Evolutionary conservation across 345 rosid species (phyloP), one percentile per base, ranked within the genome.

Genomic region (Geranium rotundifolium): DNA sequence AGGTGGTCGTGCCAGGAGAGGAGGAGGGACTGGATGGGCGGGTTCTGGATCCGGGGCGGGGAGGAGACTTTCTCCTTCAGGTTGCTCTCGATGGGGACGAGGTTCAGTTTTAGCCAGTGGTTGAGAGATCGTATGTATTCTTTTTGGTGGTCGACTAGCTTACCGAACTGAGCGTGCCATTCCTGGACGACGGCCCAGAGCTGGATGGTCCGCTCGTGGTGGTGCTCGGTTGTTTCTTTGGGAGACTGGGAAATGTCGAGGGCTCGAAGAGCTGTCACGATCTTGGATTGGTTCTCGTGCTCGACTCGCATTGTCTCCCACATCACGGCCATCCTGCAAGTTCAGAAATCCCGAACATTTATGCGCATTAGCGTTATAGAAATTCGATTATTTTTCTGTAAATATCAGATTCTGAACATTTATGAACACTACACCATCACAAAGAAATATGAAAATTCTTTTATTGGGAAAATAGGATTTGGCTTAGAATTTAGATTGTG

Each of bases 21-120:
- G 31, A 93, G 81, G 14, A 93, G 96, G 17, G 39, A 65, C 69
- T 70, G 86, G 57, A 93, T 86, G 2, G 85, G 84, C 1, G 99
- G 95, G 31, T 57, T 80, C 15, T 80, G 82, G 19, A 77, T 62
- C 71, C 99, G 75, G 17, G 85, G 87, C 4, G 97, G 99, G 0
- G 96, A 93, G 60, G 97, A 93, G 58, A 85, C 96, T 75, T 86
- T 88, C 83, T 93, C 99, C 65, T 74, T 86, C 71, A 82, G 73
- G 49, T 70, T 93, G 85, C 96, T 90, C 69, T 90, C 99, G 18
- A 93, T 84, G 9, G 97, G 97, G 72, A 88, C 67, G 62, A 93
- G 89, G 61, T 90, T 93, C 64, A 82, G 76, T 69, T 75, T 88
- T 66, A 90, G 65, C 99, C 99, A 90, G 41, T 5, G 65, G 67